Evolutionary conservation across 805 yeast species (phyloP).

Genomic region (Saccharomycopsis fibuligera): DNA sequence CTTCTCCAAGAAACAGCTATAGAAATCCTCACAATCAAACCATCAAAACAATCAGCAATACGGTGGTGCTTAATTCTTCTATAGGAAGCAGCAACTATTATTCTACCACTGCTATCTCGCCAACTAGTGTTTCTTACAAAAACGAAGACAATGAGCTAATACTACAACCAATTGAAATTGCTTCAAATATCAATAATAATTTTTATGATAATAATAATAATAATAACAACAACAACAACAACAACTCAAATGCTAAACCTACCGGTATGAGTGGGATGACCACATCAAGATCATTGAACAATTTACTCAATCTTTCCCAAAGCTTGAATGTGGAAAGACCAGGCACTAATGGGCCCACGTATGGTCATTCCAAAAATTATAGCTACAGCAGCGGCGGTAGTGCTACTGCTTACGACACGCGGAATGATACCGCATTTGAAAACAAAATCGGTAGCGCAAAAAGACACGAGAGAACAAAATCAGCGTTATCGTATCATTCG

Average conservation of each 20-base stretch:
- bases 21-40: constrained; percentile 3
- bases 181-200: neutral
- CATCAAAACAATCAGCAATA: neutral
- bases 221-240: neutral
- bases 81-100: neutral
- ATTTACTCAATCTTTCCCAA: constrained; percentile 18
- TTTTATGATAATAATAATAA: neutral
- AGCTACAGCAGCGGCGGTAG: neutral
- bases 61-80: neutral
- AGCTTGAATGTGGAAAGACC: constrained; percentile 11
- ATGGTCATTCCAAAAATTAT: neutral
- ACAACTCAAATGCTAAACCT: neutral
- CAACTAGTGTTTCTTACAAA: constrained; percentile 10
- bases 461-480: constrained; percentile 17
- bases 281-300: constrained; percentile 20
- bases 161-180: neutral
- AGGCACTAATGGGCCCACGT: neutral
- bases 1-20: neutral
- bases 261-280: constrained; percentile 9
- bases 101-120: constrained; percentile 12
- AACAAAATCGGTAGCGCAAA: neutral
- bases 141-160: neutral
- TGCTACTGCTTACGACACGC: constrained; percentile 2
- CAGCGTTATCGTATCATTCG: constrained; percentile 17
- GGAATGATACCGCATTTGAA: neutral